phyloP scores from a whole-genome alignment of 768 basidiomycete species.

The Boletales sp. region DNA sequence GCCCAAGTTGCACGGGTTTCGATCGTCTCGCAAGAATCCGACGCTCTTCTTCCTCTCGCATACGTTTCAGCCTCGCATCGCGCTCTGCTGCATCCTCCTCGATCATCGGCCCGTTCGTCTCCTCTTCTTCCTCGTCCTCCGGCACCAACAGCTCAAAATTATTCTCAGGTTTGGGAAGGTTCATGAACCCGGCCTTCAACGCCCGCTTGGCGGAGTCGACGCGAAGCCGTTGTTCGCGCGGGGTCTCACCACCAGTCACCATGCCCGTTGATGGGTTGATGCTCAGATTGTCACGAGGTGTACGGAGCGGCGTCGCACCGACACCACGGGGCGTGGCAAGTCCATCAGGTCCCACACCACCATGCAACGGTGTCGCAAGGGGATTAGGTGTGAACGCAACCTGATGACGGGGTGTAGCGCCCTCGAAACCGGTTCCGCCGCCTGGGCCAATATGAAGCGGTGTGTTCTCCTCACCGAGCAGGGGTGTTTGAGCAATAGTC shows the following conservation, averaged over 20 bases:
- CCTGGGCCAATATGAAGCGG: slow-evolving; percentile 71
- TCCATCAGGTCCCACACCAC: slow-evolving; percentile 39
- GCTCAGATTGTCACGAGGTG: slow-evolving; percentile 89
- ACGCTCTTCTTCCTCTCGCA: slow-evolving; percentile 72
- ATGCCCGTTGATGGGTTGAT: slow-evolving; percentile 75
- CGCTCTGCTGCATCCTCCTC: slow-evolving; percentile 93
- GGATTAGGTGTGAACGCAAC: slow-evolving; percentile 96
- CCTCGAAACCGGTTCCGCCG: slow-evolving; percentile 91
- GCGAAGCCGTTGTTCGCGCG: slow-evolving; percentile 68
- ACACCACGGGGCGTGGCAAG: slow-evolving; percentile 56
- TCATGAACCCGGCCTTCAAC: slow-evolving; percentile 77
- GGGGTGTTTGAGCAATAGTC: slow-evolving; percentile 87
- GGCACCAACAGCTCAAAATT: slow-evolving; percentile 94
- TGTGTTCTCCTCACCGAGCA: slow-evolving; percentile 97
- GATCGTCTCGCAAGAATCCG: slow-evolving; percentile 81
- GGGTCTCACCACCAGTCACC: slow-evolving; percentile 59
- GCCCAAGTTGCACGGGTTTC: slow-evolving; percentile 70
- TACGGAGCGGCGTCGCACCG: slow-evolving; percentile 80
- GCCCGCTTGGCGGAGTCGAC: slow-evolving; percentile 65
- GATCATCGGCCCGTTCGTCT: slow-evolving; percentile 13
- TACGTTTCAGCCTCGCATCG: slow-evolving; percentile 66
- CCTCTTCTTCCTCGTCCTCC: slow-evolving; percentile 70
- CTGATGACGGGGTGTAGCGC: slow-evolving; percentile 90
- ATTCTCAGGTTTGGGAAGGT: slow-evolving; percentile 89
- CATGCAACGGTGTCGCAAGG: slow-evolving; percentile 77